Percentiles rank a stretch among this genome's conserved stretches.
These are phyloP conservation scores for Penicillium canescens DNA, from an alignment of 495 filamentous ascomycete species.

Conservation along the genomic window DNA sequence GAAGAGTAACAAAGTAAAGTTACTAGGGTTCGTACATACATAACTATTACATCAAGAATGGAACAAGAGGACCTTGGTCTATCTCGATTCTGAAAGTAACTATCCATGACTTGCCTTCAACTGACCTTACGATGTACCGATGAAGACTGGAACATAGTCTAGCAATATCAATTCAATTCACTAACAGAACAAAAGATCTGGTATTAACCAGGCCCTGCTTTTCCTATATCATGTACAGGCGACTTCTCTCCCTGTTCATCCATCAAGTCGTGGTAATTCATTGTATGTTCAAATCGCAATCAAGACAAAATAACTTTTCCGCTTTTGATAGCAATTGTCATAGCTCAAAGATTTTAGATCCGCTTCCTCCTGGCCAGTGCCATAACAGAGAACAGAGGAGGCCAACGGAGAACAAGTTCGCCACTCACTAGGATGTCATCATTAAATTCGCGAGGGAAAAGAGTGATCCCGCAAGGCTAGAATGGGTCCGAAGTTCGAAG, in stretches of 20 bases:
- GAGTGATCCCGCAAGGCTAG: constrained; percentile 2
- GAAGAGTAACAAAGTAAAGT: too few relatives aligned
- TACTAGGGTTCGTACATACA: constrained; percentile 7
- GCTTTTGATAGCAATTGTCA: constrained; percentile 21
- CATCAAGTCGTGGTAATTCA: constrained; percentile 34
- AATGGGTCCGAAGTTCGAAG: background rate
- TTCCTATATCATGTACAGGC: constrained; percentile 36
- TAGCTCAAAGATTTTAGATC: constrained; percentile 9
- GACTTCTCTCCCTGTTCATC: constrained; percentile 22
- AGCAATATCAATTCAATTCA: constrained; percentile 23
- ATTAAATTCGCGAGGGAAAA: constrained; percentile 1
- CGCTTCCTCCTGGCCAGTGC: constrained; percentile 3
- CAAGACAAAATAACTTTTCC: constrained; percentile 27
- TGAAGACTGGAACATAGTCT: background rate
- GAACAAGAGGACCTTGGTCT: background rate
- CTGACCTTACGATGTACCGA: too few relatives aligned
- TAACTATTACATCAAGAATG: background rate
- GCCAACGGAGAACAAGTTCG: constrained; percentile 10
- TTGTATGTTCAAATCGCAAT: constrained; percentile 31
- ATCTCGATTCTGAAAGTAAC: background rate
- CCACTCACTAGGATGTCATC: constrained; percentile 2
- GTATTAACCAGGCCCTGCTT: constrained; percentile 28
- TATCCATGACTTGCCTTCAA: too few relatives aligned
- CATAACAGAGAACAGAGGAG: background rate
- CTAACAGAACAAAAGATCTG: constrained; percentile 15